phyloP scores from a whole-genome alignment of 78 protist genomes.

The Acrasis kona region DNA sequence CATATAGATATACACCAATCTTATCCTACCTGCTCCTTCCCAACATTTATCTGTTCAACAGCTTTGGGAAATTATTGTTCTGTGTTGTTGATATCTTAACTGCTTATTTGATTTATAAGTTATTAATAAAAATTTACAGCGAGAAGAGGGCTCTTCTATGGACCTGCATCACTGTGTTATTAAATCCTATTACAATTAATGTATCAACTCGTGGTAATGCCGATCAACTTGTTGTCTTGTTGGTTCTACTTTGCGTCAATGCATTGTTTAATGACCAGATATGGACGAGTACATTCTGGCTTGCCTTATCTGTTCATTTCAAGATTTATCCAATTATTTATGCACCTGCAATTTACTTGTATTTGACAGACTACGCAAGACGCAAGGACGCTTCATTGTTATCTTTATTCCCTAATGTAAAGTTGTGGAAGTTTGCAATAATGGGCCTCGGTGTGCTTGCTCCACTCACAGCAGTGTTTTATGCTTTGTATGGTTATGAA shows the following conservation, averaged over 20 bases:
- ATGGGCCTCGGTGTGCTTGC: too few relatives aligned
- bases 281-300: background rate
- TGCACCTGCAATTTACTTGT: conserved; percentile 43
- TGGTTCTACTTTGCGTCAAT: conserved; percentile 59
- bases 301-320: conserved; percentile 61
- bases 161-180: conserved; percentile 34
- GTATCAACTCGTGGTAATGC: conserved; percentile 92
- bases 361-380: background rate
- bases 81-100: conserved; percentile 49
- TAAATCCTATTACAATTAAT: conserved; percentile 74
- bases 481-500: conserved; percentile 27
- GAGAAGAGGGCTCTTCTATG: conserved; percentile 6
- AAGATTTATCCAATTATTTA: conserved; percentile 87
- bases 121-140: background rate
- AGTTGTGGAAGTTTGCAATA: too few relatives aligned
- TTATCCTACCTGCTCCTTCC: conserved; percentile 70
- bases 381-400: background rate
- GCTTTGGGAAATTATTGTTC: conserved; percentile 81
- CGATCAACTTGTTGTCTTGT: conserved; percentile 67
- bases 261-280: conserved; percentile 13
- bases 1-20: conserved; percentile 89
- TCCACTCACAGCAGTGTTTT: too few relatives aligned
- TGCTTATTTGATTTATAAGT: conserved; percentile 23
- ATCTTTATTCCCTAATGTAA: background rate
- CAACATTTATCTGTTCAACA: conserved; percentile 36